Percentiles rank a stretch among this genome's conserved stretches.
Conservation (phyloP, 1,284 basidiomycete species). For the Rhodotorula sp. region DNA sequence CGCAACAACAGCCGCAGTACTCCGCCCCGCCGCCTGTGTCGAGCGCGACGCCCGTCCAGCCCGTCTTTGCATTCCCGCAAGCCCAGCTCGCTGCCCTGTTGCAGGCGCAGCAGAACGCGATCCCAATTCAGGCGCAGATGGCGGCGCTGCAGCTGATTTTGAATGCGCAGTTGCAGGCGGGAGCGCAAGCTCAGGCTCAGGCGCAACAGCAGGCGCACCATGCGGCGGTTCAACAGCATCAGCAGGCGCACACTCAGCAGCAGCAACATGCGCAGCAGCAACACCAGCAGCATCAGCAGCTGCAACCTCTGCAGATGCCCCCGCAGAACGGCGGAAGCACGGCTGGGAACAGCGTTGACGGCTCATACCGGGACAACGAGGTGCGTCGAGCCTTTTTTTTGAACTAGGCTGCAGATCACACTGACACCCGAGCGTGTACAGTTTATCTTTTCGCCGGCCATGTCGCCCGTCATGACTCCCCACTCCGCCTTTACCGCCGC, state of each 20-base stretch:
- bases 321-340: slow-evolving; percentile 9
- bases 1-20: slow-evolving; percentile 4
- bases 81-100: not conserved
- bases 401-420: not conserved
- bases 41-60: not conserved
- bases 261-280: slow-evolving; percentile 1
- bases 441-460: slow-evolving; percentile 45
- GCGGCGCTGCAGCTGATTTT: slow-evolving; percentile 18
- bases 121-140: slow-evolving; percentile 7
- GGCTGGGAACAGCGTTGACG: slow-evolving; percentile 20
- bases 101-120: not conserved
- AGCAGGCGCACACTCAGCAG: not conserved
- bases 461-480: slow-evolving; percentile 48
- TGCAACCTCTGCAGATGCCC: not conserved
- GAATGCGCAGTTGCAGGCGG: slow-evolving; percentile 10
- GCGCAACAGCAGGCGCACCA: slow-evolving; percentile 1
- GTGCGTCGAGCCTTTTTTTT: not conserved
- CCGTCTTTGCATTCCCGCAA: not conserved
- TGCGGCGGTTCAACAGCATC: not conserved
- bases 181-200: slow-evolving; percentile 3
- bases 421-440: not conserved
- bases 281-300: slow-evolving; percentile 1
- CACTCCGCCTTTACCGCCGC: slow-evolving; percentile 38
- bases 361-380: slow-evolving; percentile 35
- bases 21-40: not conserved